These are phyloP conservation scores for Chloromonas sp. DNA, from an alignment of 163 green algal species.

Conservation along the genomic window DNA sequence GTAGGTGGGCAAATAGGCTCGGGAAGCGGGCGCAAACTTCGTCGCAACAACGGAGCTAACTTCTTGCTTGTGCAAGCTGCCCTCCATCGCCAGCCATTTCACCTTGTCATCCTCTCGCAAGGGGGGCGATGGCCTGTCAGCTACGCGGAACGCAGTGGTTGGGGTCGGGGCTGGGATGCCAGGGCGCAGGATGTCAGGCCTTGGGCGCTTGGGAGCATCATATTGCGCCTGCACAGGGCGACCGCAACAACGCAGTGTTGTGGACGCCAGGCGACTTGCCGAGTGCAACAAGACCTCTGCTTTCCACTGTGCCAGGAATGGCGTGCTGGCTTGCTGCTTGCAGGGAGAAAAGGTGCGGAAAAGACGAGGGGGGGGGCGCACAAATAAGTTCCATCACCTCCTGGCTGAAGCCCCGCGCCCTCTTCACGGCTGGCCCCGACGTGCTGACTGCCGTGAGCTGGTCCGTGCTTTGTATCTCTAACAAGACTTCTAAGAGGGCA, in stretches of 20 bases:
- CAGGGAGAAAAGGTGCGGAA: too few relatives aligned
- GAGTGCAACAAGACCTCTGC: not conserved
- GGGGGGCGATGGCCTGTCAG: slow-evolving; percentile 48
- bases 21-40: too few relatives aligned
- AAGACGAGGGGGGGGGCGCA: too few relatives aligned
- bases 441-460: too few relatives aligned
- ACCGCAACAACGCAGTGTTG: not conserved
- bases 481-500: too few relatives aligned
- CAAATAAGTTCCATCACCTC: not conserved
- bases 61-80: not conserved
- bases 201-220: not conserved
- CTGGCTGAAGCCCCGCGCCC: not conserved
- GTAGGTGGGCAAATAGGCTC: too few relatives aligned
- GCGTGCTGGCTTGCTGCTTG: too few relatives aligned
- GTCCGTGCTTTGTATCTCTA: too few relatives aligned
- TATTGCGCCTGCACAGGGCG: not conserved
- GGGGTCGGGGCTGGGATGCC: slow-evolving; percentile 9
- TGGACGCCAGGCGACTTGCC: not conserved
- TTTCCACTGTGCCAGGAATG: not conserved
- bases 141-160: slow-evolving; percentile 35
- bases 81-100: not conserved
- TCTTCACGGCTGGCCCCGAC: not conserved
- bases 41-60: too few relatives aligned
- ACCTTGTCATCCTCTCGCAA: slow-evolving; percentile 59
- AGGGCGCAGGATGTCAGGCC: slow-evolving; percentile 2